A percentile compares a stretch with the other conserved stretches of the same genome.
These are phyloP conservation scores for Sporisorium iseilematis-ciliati DNA, from an alignment of 1,284 basidiomycete species.

Conservation along the genomic window DNA sequence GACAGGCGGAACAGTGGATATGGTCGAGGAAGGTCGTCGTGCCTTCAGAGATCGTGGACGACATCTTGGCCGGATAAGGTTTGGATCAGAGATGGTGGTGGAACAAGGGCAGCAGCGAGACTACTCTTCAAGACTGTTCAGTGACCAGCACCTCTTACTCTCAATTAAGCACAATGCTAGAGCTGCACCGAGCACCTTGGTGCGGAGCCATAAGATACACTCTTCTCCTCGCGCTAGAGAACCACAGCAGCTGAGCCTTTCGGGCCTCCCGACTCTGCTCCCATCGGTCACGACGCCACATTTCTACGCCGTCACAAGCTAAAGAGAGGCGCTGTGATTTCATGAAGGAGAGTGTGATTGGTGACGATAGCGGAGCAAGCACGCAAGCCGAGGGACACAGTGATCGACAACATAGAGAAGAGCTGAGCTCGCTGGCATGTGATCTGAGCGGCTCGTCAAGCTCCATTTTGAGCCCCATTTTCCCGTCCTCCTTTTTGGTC, in stretches of 20 bases:
- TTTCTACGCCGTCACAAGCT: not conserved
- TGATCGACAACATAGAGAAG: not conserved
- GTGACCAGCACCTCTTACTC: not conserved
- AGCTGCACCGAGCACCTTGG: not conserved
- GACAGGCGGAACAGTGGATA: constrained; percentile 39
- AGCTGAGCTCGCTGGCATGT: not conserved
- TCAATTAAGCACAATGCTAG: not conserved
- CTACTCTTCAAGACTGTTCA: not conserved
- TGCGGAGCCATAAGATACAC: not conserved
- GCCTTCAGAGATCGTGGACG: constrained; percentile 8
- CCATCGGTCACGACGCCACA: not conserved
- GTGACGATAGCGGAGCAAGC: no score
- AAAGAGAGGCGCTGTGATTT: not conserved
- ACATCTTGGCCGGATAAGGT: constrained; percentile 2
- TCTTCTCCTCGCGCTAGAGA: not conserved
- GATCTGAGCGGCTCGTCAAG: not conserved
- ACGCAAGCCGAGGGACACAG: no score
- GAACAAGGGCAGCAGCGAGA: not conserved
- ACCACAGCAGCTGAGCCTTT: not conserved
- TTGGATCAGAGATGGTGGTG: not conserved
- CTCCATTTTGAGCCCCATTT: not conserved
- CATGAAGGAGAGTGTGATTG: not conserved
- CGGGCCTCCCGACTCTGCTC: constrained; percentile 8
- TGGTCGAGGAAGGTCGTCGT: constrained; percentile 26
- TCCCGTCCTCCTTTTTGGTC: not conserved